phyloP scores from a whole-genome alignment of 1,284 basidiomycete genomes.

The Pulveroboletus sp. region DNA sequence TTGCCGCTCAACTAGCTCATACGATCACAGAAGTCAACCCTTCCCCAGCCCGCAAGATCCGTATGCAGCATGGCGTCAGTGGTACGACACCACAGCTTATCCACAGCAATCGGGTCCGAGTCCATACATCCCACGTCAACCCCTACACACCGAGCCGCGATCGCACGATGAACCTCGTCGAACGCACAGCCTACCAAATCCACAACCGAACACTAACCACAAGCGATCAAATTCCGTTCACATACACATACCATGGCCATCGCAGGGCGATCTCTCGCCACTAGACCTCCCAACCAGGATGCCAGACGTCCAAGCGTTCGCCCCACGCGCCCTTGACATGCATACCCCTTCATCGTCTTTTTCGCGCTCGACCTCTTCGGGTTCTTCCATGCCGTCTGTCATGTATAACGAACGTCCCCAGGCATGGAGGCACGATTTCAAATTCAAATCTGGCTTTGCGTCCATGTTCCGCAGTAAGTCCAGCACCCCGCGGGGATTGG shows the following conservation, averaged over 20 bases:
- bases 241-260: constrained; percentile 25
- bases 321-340: constrained; percentile 22
- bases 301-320: constrained; percentile 23
- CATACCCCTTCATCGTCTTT: constrained; percentile 36
- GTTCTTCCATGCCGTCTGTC: constrained; percentile 11
- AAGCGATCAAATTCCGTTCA: constrained; percentile 8
- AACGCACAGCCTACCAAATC: constrained; percentile 1
- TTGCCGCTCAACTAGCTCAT: constrained; percentile 1
- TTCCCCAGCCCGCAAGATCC: constrained; percentile 23
- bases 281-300: constrained; percentile 23
- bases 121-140: constrained; percentile 34
- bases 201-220: not conserved
- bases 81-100: constrained; percentile 6
- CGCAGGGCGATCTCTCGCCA: constrained; percentile 31
- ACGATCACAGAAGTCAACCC: constrained; percentile 1
- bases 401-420: constrained; percentile 28
- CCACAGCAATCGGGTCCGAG: constrained; percentile 28
- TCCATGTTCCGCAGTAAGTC: constrained; percentile 35
- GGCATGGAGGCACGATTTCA: constrained; percentile 36
- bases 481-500: constrained; percentile 9
- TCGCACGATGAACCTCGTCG: constrained; percentile 14
- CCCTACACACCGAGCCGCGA: constrained; percentile 10
- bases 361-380: constrained; percentile 19
- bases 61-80: constrained; percentile 5
- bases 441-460: constrained; percentile 35